Evolutionary conservation across 176 grass and related monocot species (phyloP).

Genomic region (Oryza punctata): DNA sequence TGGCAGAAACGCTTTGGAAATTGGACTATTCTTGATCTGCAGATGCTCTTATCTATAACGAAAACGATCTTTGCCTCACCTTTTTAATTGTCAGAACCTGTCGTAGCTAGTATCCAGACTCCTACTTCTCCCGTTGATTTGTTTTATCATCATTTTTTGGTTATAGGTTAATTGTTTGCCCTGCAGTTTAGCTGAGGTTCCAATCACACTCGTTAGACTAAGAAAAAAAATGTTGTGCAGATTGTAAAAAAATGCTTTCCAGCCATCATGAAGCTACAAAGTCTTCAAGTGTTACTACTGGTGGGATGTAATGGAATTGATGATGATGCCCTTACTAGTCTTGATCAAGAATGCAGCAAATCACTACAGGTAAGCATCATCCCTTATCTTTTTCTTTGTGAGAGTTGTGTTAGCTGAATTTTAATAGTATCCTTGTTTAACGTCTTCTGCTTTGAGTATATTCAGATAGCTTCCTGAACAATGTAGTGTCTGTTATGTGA

Average conservation of each 20-base stretch:
- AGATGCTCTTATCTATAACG: background rate
- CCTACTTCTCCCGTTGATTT: background rate
- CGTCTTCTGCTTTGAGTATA: background rate
- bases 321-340: slow-evolving; percentile 50
- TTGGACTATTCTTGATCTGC: slow-evolving; percentile 29
- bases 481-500: background rate
- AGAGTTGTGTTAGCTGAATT: background rate
- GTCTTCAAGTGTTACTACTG: slow-evolving; percentile 63
- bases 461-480: background rate
- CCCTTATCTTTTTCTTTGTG: background rate
- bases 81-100: background rate
- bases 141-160: slow-evolving; percentile 10
- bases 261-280: slow-evolving; percentile 61
- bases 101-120: background rate
- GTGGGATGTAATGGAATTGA: slow-evolving; percentile 65
- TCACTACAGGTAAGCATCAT: slow-evolving; percentile 61
- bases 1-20: background rate
- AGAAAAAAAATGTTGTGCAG: slow-evolving; percentile 39
- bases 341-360: slow-evolving; percentile 64
- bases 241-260: slow-evolving; percentile 67
- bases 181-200: background rate
- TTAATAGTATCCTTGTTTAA: background rate
- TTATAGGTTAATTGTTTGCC: slow-evolving; percentile 9
- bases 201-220: background rate
- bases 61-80: background rate